Percentiles rank a stretch among this genome's conserved stretches.
These are phyloP conservation scores for Exophiala xenobiotica DNA, from an alignment of 2,329 filamentous ascomycete genomes.

Conservation along the genomic window DNA sequence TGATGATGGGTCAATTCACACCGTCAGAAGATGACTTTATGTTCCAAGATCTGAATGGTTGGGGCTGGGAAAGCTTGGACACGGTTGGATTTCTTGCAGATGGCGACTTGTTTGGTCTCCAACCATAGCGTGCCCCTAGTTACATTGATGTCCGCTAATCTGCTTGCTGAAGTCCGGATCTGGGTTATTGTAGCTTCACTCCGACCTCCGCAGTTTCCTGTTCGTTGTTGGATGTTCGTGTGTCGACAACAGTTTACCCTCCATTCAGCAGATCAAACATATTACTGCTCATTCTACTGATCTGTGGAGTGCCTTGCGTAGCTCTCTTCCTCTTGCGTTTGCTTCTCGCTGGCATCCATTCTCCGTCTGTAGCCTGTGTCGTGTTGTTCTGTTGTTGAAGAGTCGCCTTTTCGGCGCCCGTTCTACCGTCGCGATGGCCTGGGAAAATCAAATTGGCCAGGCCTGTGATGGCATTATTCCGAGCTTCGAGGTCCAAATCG, in stretches of 20 bases:
- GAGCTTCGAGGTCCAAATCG: constrained; percentile 2
- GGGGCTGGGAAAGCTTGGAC: constrained; percentile 29
- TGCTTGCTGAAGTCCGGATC: too few relatives aligned
- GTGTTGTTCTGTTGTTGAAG: neutral
- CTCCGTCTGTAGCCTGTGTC: neutral
- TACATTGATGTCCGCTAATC: too few relatives aligned
- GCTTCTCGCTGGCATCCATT: constrained; percentile 4
- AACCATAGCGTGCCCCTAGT: neutral
- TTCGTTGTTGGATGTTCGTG: neutral
- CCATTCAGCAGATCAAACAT: constrained; percentile 12
- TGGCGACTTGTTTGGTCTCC: constrained; percentile 11
- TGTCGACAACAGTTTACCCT: neutral
- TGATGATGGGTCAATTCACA: constrained; percentile 15
- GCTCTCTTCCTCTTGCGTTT: constrained; percentile 14
- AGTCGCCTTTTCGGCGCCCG: neutral
- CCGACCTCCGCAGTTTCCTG: too few relatives aligned
- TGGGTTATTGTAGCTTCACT: too few relatives aligned
- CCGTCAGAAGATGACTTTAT: constrained; percentile 23
- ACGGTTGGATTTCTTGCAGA: constrained; percentile 24
- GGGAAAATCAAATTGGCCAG: neutral
- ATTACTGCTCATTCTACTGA: constrained; percentile 5
- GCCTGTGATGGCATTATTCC: neutral
- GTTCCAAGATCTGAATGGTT: constrained; percentile 26
- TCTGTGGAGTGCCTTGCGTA: neutral
- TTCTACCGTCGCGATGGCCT: neutral